Conservation (phyloP, 345 rosid species). For the Cardiospermum halicacabum region DNA sequence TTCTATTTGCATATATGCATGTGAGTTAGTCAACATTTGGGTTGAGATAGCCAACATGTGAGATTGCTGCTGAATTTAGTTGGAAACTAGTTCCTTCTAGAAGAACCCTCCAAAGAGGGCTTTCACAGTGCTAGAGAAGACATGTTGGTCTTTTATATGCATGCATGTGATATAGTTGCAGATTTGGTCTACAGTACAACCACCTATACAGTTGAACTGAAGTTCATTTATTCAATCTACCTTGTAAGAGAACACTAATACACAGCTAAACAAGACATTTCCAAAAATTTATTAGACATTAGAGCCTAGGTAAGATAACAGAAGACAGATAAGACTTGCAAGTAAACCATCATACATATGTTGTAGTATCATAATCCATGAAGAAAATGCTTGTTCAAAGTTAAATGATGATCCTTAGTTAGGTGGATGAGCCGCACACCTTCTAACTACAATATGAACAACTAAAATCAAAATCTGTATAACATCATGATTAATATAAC, state of each 20-base stretch:
- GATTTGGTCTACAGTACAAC: background rate
- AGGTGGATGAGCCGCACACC: background rate
- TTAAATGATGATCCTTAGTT: background rate
- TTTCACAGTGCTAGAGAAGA: too few relatives aligned
- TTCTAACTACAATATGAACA: background rate
- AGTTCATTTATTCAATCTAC: background rate
- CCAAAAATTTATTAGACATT: background rate
- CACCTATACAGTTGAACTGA: background rate
- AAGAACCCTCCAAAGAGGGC: too few relatives aligned
- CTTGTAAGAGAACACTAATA: background rate
- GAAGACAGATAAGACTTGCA: background rate
- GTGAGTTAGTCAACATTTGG: too few relatives aligned
- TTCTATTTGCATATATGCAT: too few relatives aligned
- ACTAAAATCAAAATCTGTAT: background rate
- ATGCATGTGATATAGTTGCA: background rate
- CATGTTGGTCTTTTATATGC: background rate
- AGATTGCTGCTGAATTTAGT: too few relatives aligned
- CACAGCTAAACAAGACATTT: background rate
- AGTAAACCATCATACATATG: too few relatives aligned
- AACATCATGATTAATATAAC: background rate
- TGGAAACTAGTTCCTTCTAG: too few relatives aligned
- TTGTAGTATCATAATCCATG: too few relatives aligned
- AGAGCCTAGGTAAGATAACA: background rate
- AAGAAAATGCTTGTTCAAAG: background rate
- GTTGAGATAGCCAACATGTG: too few relatives aligned